Base-by-base conservation (phyloP, 1,139 yeast genomes). In the Saccharomyces hybrid region DNA sequence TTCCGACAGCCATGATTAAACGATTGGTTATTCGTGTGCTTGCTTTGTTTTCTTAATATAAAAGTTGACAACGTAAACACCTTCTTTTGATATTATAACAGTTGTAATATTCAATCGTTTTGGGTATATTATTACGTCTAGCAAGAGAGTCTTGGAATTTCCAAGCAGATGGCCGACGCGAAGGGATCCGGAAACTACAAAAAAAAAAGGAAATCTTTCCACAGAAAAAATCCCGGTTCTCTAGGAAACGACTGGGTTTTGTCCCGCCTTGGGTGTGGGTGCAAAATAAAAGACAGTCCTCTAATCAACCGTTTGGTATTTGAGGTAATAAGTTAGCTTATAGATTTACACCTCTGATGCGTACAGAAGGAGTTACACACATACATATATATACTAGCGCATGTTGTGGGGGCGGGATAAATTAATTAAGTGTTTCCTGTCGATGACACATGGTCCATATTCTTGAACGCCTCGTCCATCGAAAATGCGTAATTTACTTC, bases 1-100 rank as follows among this genome's bases (percentile, higher is more conserved):
- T 88, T 77, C 96, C 96, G 78, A 88, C 93, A 83, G 93, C 96
- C 95, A 88, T 87, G 61, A 63, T 71, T 85, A 38, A 38, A 38
- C 44, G 44, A 38, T 38, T 38, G 44, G 44, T 38, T 38, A 38
- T 38, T 38, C 44, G 44, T 38, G 44, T 38, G 44, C 44, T 38
- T 38, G 44, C 19, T 38, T 38, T 38, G 24, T 9, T 38, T 38
- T 21, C 12, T 38, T 11, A 38, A 38, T 38, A 38, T 38, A 8
- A 16, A 16, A 38, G 12, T 16, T 38, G 24, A 38, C 44, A 38
- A 38, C 7, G 44, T 16, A 16, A 38, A 38, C 12, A 38, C 44
- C 44, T 38, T 38, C 19, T 4, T 34, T 38, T 8, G 24, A 14
- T 38, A 38, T 14, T 38, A 38, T 9, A 38, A 38, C 19, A 16